Base-by-base conservation (phyloP, 345 rosid genomes). In the Aquilaria yunnanensis region DNA sequence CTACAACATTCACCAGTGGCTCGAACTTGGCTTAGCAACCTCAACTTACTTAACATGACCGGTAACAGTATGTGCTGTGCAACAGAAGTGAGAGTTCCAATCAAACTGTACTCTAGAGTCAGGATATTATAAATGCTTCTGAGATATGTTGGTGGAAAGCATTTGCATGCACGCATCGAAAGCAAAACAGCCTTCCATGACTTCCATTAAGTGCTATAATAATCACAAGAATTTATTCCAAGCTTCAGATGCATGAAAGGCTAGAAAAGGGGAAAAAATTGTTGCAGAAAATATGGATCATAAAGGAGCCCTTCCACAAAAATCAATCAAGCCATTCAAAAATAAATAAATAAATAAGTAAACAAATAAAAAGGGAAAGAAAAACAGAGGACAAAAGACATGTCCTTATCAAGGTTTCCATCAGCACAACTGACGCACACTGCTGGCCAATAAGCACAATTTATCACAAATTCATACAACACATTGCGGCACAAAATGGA, bases 151-250 rank as follows among this genome's bases (percentile, higher is more conserved):
- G 41, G 47, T 61, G 51, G 68, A 62, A 64, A 65, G 70, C 69
- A 57, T 43, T 37, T 68, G 63, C 67, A 69, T 64, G 63, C 70
- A 55, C 23, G 61, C 72, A 71, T 70, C 67, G 56, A 78, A 75
- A 70, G 83, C 78, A 68, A 72, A 75, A 75, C 77, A 76, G 72
- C 64, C 76, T 76, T 80, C 67, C 70, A 61, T 61, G 60, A 76
- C 72, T 71, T 67, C 73, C 53, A 75, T 74, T 74, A 68, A 65
- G 77, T 72, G 85, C 75, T 37, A 3, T 37, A 77, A 81, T 71
- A 70, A 74, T 72, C 82, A 64, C 57, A 73, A 67, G 87, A 84
- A 84, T 75, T 77, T 77, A 80, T 83, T 86, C 83, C 80, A 60
- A 69, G 59, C 63, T 70, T 72, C 67, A 65, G 78, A 63, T 74